Percentiles rank a stretch among this genome's conserved stretches.
Conservation (phyloP, 345 rosid genomes). For the Hypericum androsaemum region DNA sequence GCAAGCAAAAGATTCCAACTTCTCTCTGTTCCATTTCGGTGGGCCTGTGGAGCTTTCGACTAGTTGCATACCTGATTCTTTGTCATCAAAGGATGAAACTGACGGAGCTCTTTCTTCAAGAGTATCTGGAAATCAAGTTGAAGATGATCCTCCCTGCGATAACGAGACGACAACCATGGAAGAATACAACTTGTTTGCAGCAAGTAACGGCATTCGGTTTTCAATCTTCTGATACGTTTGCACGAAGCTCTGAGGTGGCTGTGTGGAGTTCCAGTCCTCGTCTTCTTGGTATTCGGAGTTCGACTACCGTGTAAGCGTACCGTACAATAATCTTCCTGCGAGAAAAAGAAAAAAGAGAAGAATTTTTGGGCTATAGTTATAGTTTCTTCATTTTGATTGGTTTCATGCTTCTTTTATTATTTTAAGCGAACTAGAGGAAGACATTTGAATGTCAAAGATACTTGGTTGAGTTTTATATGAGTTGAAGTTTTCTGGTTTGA, state of each 20-base stretch:
- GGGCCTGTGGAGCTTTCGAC: slow-evolving; percentile 65
- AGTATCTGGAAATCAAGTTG: slow-evolving; percentile 36
- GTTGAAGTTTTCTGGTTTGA: no score
- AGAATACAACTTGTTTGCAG: slow-evolving; percentile 87
- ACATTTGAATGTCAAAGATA: no score
- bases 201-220: slow-evolving; percentile 54
- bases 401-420: no score
- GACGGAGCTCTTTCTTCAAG: slow-evolving; percentile 38
- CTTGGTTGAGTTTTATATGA: no score
- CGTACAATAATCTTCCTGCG: slow-evolving; percentile 32
- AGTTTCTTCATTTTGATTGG: no score
- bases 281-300: slow-evolving; percentile 27
- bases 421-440: no score
- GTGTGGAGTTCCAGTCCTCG: slow-evolving; percentile 21
- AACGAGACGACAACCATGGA: slow-evolving; percentile 37
- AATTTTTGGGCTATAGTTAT: no score
- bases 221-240: slow-evolving; percentile 38
- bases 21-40: slow-evolving; percentile 86
- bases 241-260: slow-evolving; percentile 29
- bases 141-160: slow-evolving; percentile 35
- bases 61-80: slow-evolving; percentile 32
- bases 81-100: slow-evolving; percentile 31
- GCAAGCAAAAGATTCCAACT: slow-evolving; percentile 28
- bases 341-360: slow-evolving; percentile 5
- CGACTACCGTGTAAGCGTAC: slow-evolving; percentile 27